phyloP scores from a whole-genome alignment of 192 early-diverging fungal species.

The Fimicolochytrium jonesii region DNA sequence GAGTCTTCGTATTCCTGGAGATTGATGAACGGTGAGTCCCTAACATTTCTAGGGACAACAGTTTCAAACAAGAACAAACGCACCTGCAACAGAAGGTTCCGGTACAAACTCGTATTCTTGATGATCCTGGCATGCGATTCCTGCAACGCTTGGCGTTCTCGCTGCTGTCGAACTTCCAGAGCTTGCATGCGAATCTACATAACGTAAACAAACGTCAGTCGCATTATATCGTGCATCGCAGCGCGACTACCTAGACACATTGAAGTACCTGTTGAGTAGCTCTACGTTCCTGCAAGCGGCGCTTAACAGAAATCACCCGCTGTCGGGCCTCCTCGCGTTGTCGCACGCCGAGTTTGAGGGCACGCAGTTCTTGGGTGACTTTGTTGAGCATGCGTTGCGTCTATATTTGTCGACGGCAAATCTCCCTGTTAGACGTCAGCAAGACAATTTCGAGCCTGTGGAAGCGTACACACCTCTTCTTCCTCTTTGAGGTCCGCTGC shows the following conservation, averaged over 20 bases:
- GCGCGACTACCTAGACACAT: no score
- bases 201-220: no score
- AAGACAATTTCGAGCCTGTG: slow-evolving; percentile 10
- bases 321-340: not conserved
- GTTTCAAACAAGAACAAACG: no score
- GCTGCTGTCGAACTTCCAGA: no score
- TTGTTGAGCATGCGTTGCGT: not conserved
- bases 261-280: no score
- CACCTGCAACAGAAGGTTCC: slow-evolving; percentile 14
- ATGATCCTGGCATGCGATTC: no score
- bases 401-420: slow-evolving; percentile 12
- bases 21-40: no score
- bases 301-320: not conserved
- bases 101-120: slow-evolving; percentile 15
- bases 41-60: no score
- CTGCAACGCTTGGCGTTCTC: no score
- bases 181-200: no score
- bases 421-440: slow-evolving; percentile 10
- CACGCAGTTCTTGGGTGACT: slow-evolving; percentile 9
- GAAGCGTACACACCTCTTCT: no score
- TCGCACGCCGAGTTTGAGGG: slow-evolving; percentile 1
- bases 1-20: slow-evolving; percentile 7
- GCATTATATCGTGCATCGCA: no score
- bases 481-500: slow-evolving; percentile 19
- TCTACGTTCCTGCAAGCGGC: slow-evolving; percentile 15